Base-by-base conservation (phyloP, 163 green algal genomes). In the Scenedesmus sp. region DNA sequence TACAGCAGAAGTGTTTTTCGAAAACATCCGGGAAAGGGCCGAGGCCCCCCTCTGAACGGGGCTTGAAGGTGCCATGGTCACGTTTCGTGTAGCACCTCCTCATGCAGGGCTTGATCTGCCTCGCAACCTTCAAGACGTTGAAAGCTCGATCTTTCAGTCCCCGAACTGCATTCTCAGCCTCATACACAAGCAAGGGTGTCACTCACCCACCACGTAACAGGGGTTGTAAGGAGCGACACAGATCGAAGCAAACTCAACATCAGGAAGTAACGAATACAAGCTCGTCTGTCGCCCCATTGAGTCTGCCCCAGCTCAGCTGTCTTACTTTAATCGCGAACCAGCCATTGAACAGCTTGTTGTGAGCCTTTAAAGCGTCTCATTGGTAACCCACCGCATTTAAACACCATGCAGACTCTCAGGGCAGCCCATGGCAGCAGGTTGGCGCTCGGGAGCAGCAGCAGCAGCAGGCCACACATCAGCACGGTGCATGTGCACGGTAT, bases 361-460 rank as follows among this genome's bases (percentile, higher is more conserved):
- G 70, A 79, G 70, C 70, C 20, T 10, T 52, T 5, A 3, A 8
- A 6, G 52, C 23, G 70, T 79, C 23, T 79, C 70, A 52, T 79
- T 52, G 23, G 70, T 23, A 79, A 52, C 52, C 0, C 52, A 52
- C 4, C 0, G 1, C 4, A 20, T 10, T 0, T 52, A 15, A 52
- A 1, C 20, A 79, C 2, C 70, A 79, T 79, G 70, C 70, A 79
- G 23, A 52, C 23, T 16, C 70, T 79, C 5, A 79, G 70, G 70
- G 70, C 70, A 79, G 70, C 70, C 5, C 70, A 79, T 79, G 70
- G 70, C 70, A 52, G 70, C 70, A 79, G 70, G 70, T 18, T 79
- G 70, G 70, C 23, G 23, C 70, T 79, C 12, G 70, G 23, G 23
- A 79, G 70, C 70, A 79, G 66, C 66, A 76, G 66, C 66, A 76